A percentile compares a stretch with the other conserved stretches of the same genome.
These are phyloP conservation scores for Trichophyton verrucosum DNA, from an alignment of 2,329 filamentous ascomycete species.

Conservation along the genomic window DNA sequence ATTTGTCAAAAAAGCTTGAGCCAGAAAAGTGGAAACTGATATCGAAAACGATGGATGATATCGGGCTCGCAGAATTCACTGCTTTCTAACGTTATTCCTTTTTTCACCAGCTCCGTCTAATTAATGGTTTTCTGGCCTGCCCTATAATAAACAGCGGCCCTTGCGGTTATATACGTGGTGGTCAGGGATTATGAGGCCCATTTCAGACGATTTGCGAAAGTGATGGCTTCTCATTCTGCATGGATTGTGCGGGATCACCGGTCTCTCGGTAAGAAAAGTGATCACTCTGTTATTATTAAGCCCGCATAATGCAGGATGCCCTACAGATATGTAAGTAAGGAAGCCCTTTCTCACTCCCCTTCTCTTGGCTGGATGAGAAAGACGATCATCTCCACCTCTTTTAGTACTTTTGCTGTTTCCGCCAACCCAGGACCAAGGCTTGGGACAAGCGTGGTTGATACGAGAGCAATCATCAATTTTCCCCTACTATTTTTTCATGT, in stretches of 20 bases:
- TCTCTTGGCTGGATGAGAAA: neutral
- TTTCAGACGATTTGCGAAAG: neutral
- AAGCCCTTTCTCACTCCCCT: neutral
- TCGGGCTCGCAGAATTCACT: neutral
- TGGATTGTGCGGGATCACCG: constrained; percentile 4
- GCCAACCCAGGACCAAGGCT: neutral
- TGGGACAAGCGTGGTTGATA: constrained; percentile 1
- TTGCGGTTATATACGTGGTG: constrained; percentile 1
- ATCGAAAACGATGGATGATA: neutral
- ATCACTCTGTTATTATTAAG: constrained; percentile 3
- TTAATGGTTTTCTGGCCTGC: neutral
- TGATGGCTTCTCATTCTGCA: neutral
- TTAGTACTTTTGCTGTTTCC: neutral
- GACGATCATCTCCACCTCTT: neutral
- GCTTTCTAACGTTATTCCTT: neutral
- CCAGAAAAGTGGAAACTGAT: neutral
- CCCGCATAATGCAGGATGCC: neutral
- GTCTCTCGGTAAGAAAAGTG: constrained; percentile 5
- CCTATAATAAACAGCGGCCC: neutral
- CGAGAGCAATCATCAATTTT: neutral
- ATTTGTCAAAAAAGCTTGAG: constrained; percentile 1
- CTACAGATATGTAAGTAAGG: neutral
- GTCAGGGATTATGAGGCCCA: neutral
- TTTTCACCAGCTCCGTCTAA: neutral
- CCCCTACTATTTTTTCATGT: neutral